These are phyloP conservation scores for Anthracocystis walkeri DNA, from an alignment of 1,284 basidiomycete genomes.

Conservation along the genomic window DNA sequence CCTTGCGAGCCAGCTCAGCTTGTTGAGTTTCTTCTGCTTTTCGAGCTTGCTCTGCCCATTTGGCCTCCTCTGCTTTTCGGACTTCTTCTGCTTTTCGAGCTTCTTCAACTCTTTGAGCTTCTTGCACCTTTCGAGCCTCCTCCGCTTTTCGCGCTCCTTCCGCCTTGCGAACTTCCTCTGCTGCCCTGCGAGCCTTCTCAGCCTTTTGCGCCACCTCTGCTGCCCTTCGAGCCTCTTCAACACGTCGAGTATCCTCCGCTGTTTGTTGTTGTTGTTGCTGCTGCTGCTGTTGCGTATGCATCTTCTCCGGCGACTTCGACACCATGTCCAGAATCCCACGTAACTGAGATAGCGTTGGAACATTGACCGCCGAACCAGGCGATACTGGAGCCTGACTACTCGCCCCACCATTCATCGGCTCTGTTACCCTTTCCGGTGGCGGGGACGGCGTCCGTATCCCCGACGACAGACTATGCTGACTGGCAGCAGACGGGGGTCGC, in stretches of 20 bases:
- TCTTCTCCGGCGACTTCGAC: slow-evolving; percentile 1
- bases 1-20: not conserved
- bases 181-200: not conserved
- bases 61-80: not conserved
- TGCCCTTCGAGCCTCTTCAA: not conserved
- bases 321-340: not conserved
- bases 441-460: slow-evolving; percentile 18
- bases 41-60: not conserved
- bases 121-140: not conserved
- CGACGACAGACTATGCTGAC: not conserved
- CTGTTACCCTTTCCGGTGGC: not conserved
- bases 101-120: slow-evolving; percentile 1
- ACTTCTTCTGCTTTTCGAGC: not conserved
- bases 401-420: not conserved
- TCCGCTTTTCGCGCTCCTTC: not conserved
- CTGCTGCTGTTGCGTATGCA: not conserved
- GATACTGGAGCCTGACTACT: not conserved
- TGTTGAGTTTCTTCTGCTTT: not conserved
- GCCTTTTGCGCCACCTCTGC: not conserved
- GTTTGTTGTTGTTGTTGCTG: not conserved
- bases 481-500: not conserved
- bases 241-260: not conserved
- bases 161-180: not conserved
- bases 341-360: not conserved
- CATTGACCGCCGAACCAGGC: not conserved